Conservation (phyloP, 2,329 filamentous ascomycete genomes). For the Metarhizium anisopliae region DNA sequence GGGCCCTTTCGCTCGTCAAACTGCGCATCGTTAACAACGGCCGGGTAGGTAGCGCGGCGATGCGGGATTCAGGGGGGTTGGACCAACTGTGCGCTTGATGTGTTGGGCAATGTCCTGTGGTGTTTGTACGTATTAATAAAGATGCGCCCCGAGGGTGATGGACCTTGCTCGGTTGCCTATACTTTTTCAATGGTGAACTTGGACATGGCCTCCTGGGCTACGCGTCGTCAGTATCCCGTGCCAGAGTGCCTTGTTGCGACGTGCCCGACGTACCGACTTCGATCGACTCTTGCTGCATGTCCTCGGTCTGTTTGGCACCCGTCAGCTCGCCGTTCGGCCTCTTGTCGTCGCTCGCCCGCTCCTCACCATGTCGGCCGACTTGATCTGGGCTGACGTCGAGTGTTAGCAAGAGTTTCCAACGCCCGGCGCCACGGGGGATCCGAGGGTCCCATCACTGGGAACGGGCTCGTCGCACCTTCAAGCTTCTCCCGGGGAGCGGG, state of each 20-base stretch:
- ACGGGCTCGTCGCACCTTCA: conserved; percentile 46
- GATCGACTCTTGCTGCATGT: conserved; percentile 93
- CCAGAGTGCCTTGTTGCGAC: background rate
- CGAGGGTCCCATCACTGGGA: background rate
- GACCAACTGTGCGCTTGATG: conserved; percentile 80
- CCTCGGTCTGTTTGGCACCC: conserved; percentile 61
- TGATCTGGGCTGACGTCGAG: conserved; percentile 68
- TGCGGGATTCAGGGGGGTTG: too few species aligned
- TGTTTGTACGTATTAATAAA: conserved; percentile 8
- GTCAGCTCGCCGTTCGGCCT: conserved; percentile 17
- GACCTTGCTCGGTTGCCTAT: conserved; percentile 6
- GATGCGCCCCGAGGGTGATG: background rate
- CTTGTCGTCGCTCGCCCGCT: background rate
- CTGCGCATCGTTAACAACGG: conserved; percentile 33
- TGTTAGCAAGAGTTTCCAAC: conserved; percentile 4
- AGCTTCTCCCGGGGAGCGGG: conserved; percentile 62
- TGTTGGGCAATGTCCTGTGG: conserved; percentile 83
- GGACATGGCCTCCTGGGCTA: conserved; percentile 54
- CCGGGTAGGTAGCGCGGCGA: background rate
- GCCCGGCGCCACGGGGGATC: too few species aligned
- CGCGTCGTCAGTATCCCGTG: conserved; percentile 15
- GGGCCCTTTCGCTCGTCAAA: conserved; percentile 96
- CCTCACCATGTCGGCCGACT: conserved; percentile 93
- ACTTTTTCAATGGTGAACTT: conserved; percentile 57
- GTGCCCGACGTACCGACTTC: conserved; percentile 69